Conservation (phyloP, 257 asterid species). For the Ilex asprella region DNA sequence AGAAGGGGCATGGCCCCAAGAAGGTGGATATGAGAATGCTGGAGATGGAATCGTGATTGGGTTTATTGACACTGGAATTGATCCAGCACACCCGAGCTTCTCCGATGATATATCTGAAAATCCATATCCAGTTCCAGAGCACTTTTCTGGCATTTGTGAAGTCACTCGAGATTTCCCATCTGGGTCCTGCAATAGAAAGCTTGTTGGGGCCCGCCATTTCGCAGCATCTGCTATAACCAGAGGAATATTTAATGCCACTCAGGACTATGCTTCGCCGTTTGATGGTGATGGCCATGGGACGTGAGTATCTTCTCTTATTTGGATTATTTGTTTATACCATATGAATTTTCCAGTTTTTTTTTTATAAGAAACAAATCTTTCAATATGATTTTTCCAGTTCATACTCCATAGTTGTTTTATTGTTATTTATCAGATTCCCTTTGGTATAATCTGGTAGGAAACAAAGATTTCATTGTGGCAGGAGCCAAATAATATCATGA, state of each 20-base stretch:
- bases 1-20: slow-evolving; percentile 91
- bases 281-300: slow-evolving; percentile 99
- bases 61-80: slow-evolving; percentile 89
- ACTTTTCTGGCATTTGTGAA: slow-evolving; percentile 92
- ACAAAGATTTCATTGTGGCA: too few species aligned
- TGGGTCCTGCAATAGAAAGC: slow-evolving; percentile 97
- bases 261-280: slow-evolving; percentile 93
- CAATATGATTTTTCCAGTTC: too few species aligned
- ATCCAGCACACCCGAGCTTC: slow-evolving; percentile 91
- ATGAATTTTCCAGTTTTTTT: background rate
- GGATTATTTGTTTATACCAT: background rate
- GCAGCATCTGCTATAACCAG: slow-evolving; percentile 98
- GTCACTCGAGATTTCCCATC: slow-evolving; percentile 94
- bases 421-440: too few species aligned
- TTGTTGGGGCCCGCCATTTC: slow-evolving; percentile 95
- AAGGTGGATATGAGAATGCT: slow-evolving; percentile 86
- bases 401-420: too few species aligned
- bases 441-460: too few species aligned
- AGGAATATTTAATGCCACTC: slow-evolving; percentile 91
- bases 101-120: slow-evolving; percentile 54
- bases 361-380: too few species aligned
- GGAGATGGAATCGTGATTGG: slow-evolving; percentile 97
- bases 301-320: slow-evolving; percentile 39
- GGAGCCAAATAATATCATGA: too few species aligned
- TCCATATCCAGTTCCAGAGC: slow-evolving; percentile 73